Percentiles rank a stretch among this genome's conserved stretches.
phyloP scores from a whole-genome alignment of 306 rosid genomes.

The Phaseolus lunatus region DNA sequence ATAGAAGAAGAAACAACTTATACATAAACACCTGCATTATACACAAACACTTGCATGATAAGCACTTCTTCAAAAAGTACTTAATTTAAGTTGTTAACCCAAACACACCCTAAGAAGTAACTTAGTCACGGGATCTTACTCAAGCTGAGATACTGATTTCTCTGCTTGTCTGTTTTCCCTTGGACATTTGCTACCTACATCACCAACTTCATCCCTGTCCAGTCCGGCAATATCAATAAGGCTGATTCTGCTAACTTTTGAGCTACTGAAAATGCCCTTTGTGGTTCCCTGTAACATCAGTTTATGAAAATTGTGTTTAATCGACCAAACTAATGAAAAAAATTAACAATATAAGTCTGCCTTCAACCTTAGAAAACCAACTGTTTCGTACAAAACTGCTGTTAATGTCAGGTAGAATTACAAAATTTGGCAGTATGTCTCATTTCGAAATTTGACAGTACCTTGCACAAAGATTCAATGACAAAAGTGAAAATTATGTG shows the following conservation, averaged over 20 bases:
- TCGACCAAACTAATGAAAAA: conserved; percentile 18
- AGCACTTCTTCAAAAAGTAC: background rate
- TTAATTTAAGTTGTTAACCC: background rate
- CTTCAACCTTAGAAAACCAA: background rate
- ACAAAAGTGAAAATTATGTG: conserved; percentile 81
- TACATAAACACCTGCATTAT: background rate
- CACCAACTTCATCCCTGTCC: conserved; percentile 60
- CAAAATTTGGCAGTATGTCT: conserved; percentile 41
- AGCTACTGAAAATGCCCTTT: conserved; percentile 67
- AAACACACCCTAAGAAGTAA: conserved; percentile 14
- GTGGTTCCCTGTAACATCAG: conserved; percentile 63
- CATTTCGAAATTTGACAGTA: conserved; percentile 46
- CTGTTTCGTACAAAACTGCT: conserved; percentile 11
- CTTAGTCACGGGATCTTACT: conserved; percentile 62
- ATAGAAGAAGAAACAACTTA: background rate
- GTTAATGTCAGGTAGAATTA: conserved; percentile 11
- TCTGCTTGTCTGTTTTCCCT: conserved; percentile 61
- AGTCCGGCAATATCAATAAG: conserved; percentile 91
- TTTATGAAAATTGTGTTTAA: conserved; percentile 32
- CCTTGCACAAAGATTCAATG: conserved; percentile 92
- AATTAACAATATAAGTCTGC: background rate
- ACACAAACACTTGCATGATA: background rate
- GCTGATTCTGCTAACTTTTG: conserved; percentile 88
- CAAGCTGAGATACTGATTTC: conserved; percentile 80
- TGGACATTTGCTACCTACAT: conserved; percentile 54